phyloP scores from a whole-genome alignment of 306 rosid species.

The Canavalia ensiformis region DNA sequence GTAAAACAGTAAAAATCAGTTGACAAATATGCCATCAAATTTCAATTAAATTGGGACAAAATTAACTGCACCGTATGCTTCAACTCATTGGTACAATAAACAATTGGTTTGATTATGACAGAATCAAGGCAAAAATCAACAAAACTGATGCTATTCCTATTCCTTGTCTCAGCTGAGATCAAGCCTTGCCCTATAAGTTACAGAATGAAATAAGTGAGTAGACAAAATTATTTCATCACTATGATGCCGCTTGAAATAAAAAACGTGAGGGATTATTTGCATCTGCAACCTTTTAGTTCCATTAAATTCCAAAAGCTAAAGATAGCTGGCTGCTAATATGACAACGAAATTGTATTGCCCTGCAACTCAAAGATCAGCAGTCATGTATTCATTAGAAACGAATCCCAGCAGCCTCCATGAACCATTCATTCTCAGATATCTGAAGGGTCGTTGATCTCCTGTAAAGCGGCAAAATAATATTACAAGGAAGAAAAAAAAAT shows the following conservation, averaged over 20 bases:
- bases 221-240: slow-evolving; percentile 27
- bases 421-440: slow-evolving; percentile 50
- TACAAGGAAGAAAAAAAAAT: no score
- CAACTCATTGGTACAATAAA: slow-evolving; percentile 22
- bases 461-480: slow-evolving; percentile 39
- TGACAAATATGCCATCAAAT: slow-evolving; percentile 2
- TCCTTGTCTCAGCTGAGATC: slow-evolving; percentile 39
- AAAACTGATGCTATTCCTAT: slow-evolving; percentile 30
- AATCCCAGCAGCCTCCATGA: slow-evolving; percentile 33
- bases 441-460: slow-evolving; percentile 65
- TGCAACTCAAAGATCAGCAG: slow-evolving; percentile 11
- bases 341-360: slow-evolving; percentile 27
- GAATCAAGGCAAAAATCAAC: slow-evolving; percentile 8
- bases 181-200: slow-evolving; percentile 37
- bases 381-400: slow-evolving; percentile 31
- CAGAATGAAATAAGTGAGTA: not conserved
- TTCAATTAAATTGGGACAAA: not conserved
- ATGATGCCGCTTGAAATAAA: slow-evolving; percentile 26
- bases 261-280: slow-evolving; percentile 32
- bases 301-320: slow-evolving; percentile 36
- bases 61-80: slow-evolving; percentile 14
- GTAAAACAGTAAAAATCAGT: not conserved
- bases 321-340: slow-evolving; percentile 43
- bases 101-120: slow-evolving; percentile 15
- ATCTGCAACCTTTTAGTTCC: slow-evolving; percentile 43